phyloP scores from a whole-genome alignment of 2,329 filamentous ascomycete species.

The Xylariaceae sp. region DNA sequence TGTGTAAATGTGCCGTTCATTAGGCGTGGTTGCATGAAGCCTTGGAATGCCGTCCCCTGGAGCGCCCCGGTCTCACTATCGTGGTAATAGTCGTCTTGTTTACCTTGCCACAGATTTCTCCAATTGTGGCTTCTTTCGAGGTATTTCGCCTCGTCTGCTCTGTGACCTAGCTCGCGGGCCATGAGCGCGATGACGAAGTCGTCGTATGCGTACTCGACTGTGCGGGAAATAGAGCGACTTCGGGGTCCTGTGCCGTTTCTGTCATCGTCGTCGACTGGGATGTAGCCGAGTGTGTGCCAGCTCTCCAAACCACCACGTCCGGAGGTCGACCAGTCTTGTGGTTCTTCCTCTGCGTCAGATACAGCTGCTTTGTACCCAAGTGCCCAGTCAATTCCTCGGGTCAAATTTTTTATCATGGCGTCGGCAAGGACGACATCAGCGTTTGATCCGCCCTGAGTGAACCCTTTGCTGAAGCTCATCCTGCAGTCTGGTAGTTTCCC shows the following conservation, averaged over 20 bases:
- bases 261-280: slow-evolving; percentile 67
- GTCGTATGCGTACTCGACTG: slow-evolving; percentile 78
- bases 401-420: slow-evolving; percentile 67
- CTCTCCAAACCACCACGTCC: slow-evolving; percentile 68
- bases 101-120: slow-evolving; percentile 61
- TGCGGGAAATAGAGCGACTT: slow-evolving; percentile 69
- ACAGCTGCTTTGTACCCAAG: slow-evolving; percentile 70
- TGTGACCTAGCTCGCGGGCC: slow-evolving; percentile 54
- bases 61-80: slow-evolving; percentile 19
- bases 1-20: slow-evolving; percentile 64
- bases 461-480: slow-evolving; percentile 75
- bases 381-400: slow-evolving; percentile 63
- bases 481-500: slow-evolving; percentile 70
- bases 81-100: slow-evolving; percentile 36
- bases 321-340: slow-evolving; percentile 64
- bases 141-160: slow-evolving; percentile 60
- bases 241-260: slow-evolving; percentile 60
- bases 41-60: slow-evolving; percentile 52
- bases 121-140: slow-evolving; percentile 62
- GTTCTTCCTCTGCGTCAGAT: slow-evolving; percentile 68
- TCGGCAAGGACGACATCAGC: slow-evolving; percentile 71
- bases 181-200: slow-evolving; percentile 69
- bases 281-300: slow-evolving; percentile 70
- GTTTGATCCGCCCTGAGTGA: slow-evolving; percentile 74
- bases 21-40: slow-evolving; percentile 69